phyloP scores from a whole-genome alignment of 371 early-diverging fungal species.

The Rhizopus sp. region DNA sequence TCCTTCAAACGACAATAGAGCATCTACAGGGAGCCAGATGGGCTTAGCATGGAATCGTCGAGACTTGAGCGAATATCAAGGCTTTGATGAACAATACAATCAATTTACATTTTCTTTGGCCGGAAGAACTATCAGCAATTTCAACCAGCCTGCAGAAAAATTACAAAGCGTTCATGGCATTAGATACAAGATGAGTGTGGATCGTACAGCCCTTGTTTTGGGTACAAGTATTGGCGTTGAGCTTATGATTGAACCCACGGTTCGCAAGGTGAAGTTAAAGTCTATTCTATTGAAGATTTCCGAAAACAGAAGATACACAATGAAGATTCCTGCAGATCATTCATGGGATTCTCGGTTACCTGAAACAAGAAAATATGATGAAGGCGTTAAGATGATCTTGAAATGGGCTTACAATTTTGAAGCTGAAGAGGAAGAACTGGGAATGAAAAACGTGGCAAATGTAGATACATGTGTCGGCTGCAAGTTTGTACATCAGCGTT shows the following conservation, averaged over 20 bases:
- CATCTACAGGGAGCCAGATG: not conserved
- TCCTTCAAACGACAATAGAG: not conserved
- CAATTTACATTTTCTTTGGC: slow-evolving; percentile 33
- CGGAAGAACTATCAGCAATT: slow-evolving; percentile 31
- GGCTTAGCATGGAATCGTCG: slow-evolving; percentile 19
- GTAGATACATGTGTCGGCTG: not conserved
- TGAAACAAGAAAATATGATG: slow-evolving; percentile 21
- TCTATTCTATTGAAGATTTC: slow-evolving; percentile 23
- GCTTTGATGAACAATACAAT: slow-evolving; percentile 43
- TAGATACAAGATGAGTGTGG: slow-evolving; percentile 36
- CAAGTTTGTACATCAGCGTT: slow-evolving; percentile 11
- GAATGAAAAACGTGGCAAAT: not conserved
- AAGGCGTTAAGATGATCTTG: slow-evolving; percentile 26
- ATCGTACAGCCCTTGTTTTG: slow-evolving; percentile 45
- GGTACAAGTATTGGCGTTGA: slow-evolving; percentile 44
- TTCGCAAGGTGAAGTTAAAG: slow-evolving; percentile 15
- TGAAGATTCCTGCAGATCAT: slow-evolving; percentile 33
- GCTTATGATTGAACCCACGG: slow-evolving; percentile 35
- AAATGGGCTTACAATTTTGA: slow-evolving; percentile 43
- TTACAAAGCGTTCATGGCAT: slow-evolving; percentile 22
- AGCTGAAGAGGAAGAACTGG: slow-evolving; percentile 15
- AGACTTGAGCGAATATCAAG: slow-evolving; percentile 14
- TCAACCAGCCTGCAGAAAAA: not conserved
- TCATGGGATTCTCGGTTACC: slow-evolving; percentile 3
- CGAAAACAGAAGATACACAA: slow-evolving; percentile 29